A percentile compares a stretch with the other conserved stretches of the same genome.
These are phyloP conservation scores for Hydrangea macrophylla DNA, from an alignment of 148 eudicot genomes.

Conservation along the genomic window DNA sequence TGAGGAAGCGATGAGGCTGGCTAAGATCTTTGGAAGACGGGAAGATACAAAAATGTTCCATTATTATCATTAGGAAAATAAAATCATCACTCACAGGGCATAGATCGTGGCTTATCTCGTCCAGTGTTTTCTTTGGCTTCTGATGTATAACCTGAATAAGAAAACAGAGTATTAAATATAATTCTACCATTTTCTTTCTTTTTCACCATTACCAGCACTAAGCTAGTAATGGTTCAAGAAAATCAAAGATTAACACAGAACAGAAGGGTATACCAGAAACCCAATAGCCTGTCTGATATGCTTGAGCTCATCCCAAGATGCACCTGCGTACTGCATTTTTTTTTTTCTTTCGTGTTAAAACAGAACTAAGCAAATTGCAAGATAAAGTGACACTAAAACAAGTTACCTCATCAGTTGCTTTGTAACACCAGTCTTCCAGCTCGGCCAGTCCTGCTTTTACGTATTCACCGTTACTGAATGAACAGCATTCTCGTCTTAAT, in stretches of 20 bases:
- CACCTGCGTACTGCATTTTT: conserved; percentile 80
- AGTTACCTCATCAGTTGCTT: conserved; percentile 83
- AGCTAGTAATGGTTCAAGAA: not conserved
- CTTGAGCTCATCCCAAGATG: conserved; percentile 95
- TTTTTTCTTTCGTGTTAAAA: not conserved
- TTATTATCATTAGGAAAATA: not conserved
- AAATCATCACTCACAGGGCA: conserved; percentile 72
- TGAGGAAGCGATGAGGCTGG: conserved; percentile 23
- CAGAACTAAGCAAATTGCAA: not conserved
- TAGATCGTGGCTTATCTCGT: conserved; percentile 72
- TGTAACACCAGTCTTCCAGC: conserved; percentile 79
- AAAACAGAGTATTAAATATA: conserved; percentile 6
- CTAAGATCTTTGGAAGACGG: conserved; percentile 15
- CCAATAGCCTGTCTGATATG: conserved; percentile 98
- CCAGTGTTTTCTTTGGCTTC: conserved; percentile 84
- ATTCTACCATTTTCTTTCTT: not conserved
- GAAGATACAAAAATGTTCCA: not conserved
- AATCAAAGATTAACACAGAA: conserved; percentile 1
- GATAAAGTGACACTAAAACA: not conserved
- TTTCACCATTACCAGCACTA: not conserved
- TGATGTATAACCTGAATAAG: conserved; percentile 77
- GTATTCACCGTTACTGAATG: conserved; percentile 95
- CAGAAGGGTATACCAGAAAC: conserved; percentile 55
- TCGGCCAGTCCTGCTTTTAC: conserved; percentile 97
- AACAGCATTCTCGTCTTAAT: conserved; percentile 95